These are phyloP conservation scores for Fusarium sp. DNA, from an alignment of 2,329 filamentous ascomycete species.

Conservation along the genomic window DNA sequence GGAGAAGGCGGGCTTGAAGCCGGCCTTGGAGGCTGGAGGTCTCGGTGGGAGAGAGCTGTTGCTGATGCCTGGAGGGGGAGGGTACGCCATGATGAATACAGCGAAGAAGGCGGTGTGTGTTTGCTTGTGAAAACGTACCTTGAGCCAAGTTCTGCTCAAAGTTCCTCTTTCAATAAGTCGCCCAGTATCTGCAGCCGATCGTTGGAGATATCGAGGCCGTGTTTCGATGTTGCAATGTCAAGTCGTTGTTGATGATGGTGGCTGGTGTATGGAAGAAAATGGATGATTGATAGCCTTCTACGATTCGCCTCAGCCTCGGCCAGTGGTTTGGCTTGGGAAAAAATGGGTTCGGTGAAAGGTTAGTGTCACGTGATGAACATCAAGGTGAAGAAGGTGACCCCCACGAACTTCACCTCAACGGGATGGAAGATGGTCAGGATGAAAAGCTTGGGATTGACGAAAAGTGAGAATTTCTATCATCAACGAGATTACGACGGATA, in stretches of 20 bases:
- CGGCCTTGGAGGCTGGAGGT: constrained; percentile 71
- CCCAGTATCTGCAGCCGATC: constrained; percentile 11
- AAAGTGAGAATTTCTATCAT: background rate
- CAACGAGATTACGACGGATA: background rate
- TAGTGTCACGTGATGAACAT: constrained; percentile 8
- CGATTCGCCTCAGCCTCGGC: constrained; percentile 35
- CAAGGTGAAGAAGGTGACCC: background rate
- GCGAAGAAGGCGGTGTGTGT: constrained; percentile 41
- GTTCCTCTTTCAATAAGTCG: constrained; percentile 36
- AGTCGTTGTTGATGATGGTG: constrained; percentile 11
- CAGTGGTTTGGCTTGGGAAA: constrained; percentile 1
- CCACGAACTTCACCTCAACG: constrained; percentile 12
- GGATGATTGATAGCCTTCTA: constrained; percentile 23
- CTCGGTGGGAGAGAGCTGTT: constrained; percentile 75
- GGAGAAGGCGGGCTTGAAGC: constrained; percentile 65
- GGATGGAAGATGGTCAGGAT: background rate
- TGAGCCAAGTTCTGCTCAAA: constrained; percentile 59
- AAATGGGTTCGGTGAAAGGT: constrained; percentile 23
- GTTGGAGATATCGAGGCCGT: background rate
- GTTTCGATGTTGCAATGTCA: constrained; percentile 14
- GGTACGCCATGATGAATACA: constrained; percentile 85
- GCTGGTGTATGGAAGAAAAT: constrained; percentile 33
- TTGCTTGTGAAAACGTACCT: constrained; percentile 61
- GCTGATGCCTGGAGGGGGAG: constrained; percentile 80
- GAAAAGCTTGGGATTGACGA: background rate